phyloP scores from a whole-genome alignment of 768 basidiomycete species.

The Trametes maxima region DNA sequence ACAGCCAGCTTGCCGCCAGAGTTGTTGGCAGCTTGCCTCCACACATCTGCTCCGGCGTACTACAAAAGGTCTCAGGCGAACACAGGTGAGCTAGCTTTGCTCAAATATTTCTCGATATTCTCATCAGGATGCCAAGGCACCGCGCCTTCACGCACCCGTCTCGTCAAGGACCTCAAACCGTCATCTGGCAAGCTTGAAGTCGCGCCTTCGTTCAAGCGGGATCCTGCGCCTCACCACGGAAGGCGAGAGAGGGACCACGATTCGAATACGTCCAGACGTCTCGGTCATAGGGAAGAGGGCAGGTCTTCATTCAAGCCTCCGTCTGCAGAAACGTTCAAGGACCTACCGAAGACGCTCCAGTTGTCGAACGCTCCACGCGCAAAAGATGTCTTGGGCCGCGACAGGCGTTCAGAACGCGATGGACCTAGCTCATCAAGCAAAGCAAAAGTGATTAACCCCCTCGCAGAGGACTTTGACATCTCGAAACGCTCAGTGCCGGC shows the following conservation, averaged over 20 bases:
- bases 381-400: background rate
- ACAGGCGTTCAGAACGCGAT: background rate
- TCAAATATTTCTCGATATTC: background rate
- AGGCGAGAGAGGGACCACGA: background rate
- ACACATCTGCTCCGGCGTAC: slow-evolving; percentile 12
- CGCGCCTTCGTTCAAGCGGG: slow-evolving; percentile 23
- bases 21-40: slow-evolving; percentile 21
- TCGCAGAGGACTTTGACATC: slow-evolving; percentile 42
- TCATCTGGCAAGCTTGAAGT: slow-evolving; percentile 25
- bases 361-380: background rate
- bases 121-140: background rate
- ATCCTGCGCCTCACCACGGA: slow-evolving; percentile 26
- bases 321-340: background rate
- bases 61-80: background rate
- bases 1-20: slow-evolving; percentile 18
- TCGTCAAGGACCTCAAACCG: slow-evolving; percentile 27
- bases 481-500: slow-evolving; percentile 29
- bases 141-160: slow-evolving; percentile 28
- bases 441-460: slow-evolving; percentile 28
- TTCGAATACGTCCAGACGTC: background rate
- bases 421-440: background rate
- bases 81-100: background rate
- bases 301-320: background rate
- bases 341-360: background rate
- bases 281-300: background rate